Conservation (phyloP, 352 stramenopile genomes). For the Nothophytophthora sp. region DNA sequence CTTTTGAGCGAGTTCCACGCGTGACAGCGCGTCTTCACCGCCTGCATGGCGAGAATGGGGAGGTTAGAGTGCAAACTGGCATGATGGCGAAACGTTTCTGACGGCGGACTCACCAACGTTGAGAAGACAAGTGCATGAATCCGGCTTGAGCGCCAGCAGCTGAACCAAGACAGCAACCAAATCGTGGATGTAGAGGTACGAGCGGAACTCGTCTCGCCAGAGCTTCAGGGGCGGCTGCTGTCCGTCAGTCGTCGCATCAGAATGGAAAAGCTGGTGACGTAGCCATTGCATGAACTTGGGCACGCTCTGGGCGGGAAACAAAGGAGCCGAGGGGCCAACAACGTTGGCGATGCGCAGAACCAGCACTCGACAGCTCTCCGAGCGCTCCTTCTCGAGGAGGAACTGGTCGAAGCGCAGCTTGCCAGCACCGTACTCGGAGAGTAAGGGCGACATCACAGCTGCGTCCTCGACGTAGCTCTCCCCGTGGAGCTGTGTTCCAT, state of each 20-base stretch:
- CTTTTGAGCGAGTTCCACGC: slow-evolving; percentile 39
- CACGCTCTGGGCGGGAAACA: slow-evolving; percentile 31
- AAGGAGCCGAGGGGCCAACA: slow-evolving; percentile 38
- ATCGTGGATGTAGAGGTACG: slow-evolving; percentile 58
- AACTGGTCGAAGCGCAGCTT: slow-evolving; percentile 61
- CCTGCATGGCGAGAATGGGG: slow-evolving; percentile 21
- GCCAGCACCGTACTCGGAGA: slow-evolving; percentile 45
- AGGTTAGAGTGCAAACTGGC: neutral
- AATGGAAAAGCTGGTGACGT: slow-evolving; percentile 38
- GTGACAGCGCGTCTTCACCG: slow-evolving; percentile 45
- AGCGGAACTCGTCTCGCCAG: slow-evolving; percentile 69
- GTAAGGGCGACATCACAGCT: slow-evolving; percentile 1
- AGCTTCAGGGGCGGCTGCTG: slow-evolving; percentile 30
- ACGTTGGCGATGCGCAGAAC: slow-evolving; percentile 71
- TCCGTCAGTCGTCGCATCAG: neutral
- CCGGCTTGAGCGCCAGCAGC: slow-evolving; percentile 11
- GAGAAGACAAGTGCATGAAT: slow-evolving; percentile 17
- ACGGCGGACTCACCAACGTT: slow-evolving; percentile 47
- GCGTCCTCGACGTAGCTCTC: slow-evolving; percentile 45
- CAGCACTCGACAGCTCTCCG: slow-evolving; percentile 15
- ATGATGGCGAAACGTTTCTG: neutral
- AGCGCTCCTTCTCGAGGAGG: slow-evolving; percentile 13
- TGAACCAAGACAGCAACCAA: slow-evolving; percentile 39
- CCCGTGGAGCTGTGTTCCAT: slow-evolving; percentile 22
- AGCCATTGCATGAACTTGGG: slow-evolving; percentile 75